phyloP scores from a whole-genome alignment of 495 filamentous ascomycete genomes.

The Penicillium cinerascens region DNA sequence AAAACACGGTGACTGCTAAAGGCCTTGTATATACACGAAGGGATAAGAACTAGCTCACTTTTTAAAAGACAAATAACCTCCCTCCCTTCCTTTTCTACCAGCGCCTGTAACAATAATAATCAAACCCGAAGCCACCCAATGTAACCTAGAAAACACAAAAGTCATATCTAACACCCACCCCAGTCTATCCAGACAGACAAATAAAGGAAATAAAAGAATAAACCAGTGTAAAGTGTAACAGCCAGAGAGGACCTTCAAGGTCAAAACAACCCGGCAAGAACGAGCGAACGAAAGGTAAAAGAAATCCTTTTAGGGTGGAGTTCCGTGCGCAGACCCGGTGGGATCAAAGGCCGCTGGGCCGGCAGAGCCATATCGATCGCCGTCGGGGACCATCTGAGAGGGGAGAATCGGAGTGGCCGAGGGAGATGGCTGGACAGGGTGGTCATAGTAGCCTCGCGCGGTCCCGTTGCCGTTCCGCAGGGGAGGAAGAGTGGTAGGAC shows the following conservation, averaged over 20 bases:
- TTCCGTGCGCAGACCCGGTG: constrained; percentile 33
- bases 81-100: constrained; percentile 23
- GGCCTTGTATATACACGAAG: constrained; percentile 25
- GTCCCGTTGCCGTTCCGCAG: constrained; percentile 38
- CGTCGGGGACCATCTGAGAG: constrained; percentile 37
- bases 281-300: constrained; percentile 11
- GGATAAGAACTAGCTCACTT: constrained; percentile 19
- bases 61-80: constrained; percentile 10
- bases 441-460: constrained; percentile 35
- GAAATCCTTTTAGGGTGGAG: constrained; percentile 28
- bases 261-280: constrained; percentile 4
- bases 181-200: constrained; percentile 30
- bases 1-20: constrained; percentile 9
- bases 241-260: constrained; percentile 24
- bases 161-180: constrained; percentile 25
- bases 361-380: constrained; percentile 34
- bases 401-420: constrained; percentile 39
- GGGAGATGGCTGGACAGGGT: constrained; percentile 33
- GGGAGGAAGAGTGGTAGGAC: constrained; percentile 38
- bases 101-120: constrained; percentile 19
- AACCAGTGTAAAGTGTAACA: constrained; percentile 4
- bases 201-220: constrained; percentile 7
- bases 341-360: constrained; percentile 30
- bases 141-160: constrained; percentile 13
- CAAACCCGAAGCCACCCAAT: constrained; percentile 20